Conservation (phyloP, 2,329 filamentous ascomycete species). For the Beauveria caledonica region DNA sequence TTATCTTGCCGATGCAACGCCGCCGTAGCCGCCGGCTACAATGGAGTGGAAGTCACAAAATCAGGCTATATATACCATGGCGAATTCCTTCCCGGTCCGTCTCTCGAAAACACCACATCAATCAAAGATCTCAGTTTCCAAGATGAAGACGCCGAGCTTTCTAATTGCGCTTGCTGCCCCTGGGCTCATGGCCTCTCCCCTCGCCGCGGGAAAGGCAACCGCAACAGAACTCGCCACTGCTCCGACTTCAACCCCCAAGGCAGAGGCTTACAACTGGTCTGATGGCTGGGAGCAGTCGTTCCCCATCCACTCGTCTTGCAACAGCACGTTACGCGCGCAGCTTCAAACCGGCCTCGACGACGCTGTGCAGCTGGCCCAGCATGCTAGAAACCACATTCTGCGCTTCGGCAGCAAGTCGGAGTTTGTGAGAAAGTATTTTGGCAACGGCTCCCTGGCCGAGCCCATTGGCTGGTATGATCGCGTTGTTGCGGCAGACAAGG, state of each 20-base stretch:
- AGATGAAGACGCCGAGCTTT: background rate
- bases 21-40: no score
- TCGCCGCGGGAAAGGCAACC: slow-evolving; percentile 3
- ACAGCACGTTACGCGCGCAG: slow-evolving; percentile 49
- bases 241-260: slow-evolving; percentile 15
- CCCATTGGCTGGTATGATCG: slow-evolving; percentile 56
- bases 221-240: slow-evolving; percentile 15
- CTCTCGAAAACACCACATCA: background rate
- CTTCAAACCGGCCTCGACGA: slow-evolving; percentile 50
- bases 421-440: slow-evolving; percentile 60
- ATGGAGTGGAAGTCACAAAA: no score
- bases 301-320: slow-evolving; percentile 58
- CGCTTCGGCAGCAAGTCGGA: slow-evolving; percentile 48
- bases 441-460: slow-evolving; percentile 46
- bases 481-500: slow-evolving; percentile 49
- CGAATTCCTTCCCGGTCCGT: no score
- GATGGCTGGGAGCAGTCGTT: slow-evolving; percentile 27
- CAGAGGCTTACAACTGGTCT: slow-evolving; percentile 24
- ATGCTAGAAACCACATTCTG: slow-evolving; percentile 55
- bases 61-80: no score
- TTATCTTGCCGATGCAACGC: no score
- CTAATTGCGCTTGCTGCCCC: background rate
- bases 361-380: slow-evolving; percentile 46
- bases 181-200: background rate
- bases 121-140: background rate